Evolutionary conservation across 257 asterid genomes (phyloP).

Genomic region (Ophiorrhiza pumila): DNA sequence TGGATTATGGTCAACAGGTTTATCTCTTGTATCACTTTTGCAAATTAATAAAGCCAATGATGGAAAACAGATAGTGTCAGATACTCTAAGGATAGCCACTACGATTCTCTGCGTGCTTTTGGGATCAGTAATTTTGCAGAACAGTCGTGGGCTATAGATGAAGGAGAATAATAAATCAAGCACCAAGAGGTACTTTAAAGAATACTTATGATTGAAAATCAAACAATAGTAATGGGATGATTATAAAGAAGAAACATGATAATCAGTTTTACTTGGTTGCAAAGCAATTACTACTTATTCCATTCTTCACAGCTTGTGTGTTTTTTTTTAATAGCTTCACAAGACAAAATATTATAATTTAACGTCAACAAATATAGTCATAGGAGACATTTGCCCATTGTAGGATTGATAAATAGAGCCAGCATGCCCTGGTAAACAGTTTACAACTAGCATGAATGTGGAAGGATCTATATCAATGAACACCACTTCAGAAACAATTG

Average conservation of each 20-base stretch:
- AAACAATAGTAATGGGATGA: background rate
- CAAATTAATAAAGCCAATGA: background rate
- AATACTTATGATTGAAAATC: background rate
- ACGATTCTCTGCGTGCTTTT: background rate
- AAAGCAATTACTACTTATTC: background rate
- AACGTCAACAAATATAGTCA: background rate
- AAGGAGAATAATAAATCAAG: background rate
- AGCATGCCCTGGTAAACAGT: background rate
- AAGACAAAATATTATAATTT: background rate
- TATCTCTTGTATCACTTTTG: background rate
- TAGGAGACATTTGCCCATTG: background rate
- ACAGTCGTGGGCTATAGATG: background rate
- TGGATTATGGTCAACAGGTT: background rate
- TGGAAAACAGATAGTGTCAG: background rate
- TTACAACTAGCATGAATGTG: background rate
- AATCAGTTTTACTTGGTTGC: background rate
- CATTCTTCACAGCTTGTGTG: background rate
- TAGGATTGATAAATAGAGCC: background rate
- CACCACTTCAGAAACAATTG: conserved; percentile 94
- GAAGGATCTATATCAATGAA: conserved; percentile 4
- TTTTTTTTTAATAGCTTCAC: background rate
- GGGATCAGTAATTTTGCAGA: background rate
- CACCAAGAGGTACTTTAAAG: background rate
- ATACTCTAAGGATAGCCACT: background rate
- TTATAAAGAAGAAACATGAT: background rate